A percentile compares a stretch with the other conserved stretches of the same genome.
Evolutionary conservation across 257 asterid genomes (phyloP).

Genomic region (Galeopsis tetrahit): DNA sequence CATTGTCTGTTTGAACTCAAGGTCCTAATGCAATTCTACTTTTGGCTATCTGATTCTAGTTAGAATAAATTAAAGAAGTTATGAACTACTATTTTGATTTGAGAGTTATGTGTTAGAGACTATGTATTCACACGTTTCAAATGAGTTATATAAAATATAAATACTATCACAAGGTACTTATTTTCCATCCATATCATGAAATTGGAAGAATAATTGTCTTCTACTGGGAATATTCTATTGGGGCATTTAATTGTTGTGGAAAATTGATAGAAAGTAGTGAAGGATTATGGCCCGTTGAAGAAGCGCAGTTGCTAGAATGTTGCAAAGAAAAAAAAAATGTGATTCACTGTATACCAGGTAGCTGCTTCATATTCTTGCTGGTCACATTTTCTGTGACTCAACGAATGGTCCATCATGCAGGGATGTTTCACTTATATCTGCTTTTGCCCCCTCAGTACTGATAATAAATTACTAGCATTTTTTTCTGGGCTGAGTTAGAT

Average conservation of each 20-base stretch:
- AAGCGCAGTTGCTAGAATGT: neutral
- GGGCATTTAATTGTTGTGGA: neutral
- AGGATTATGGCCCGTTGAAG: slow-evolving; percentile 3
- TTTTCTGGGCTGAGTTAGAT: neutral
- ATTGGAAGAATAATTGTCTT: neutral
- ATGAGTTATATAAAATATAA: neutral
- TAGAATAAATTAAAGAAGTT: slow-evolving; percentile 9
- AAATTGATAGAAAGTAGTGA: neutral
- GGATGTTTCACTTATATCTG: neutral
- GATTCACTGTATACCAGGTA: neutral
- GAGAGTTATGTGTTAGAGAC: neutral
- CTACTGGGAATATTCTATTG: neutral
- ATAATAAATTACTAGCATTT: neutral
- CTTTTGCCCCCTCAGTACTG: neutral
- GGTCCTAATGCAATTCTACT: neutral
- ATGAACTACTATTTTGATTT: slow-evolving; percentile 1
- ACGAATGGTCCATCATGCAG: neutral
- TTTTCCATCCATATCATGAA: neutral
- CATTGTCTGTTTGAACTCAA: slow-evolving; percentile 18
- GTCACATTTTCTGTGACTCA: neutral
- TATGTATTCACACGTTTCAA: neutral
- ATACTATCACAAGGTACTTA: slow-evolving; percentile 3
- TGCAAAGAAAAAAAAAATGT: neutral
- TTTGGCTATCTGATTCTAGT: neutral
- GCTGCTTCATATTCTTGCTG: slow-evolving; percentile 15